These are phyloP conservation scores for Ilyonectria robusta DNA, from an alignment of 2,329 filamentous ascomycete species.

Conservation along the genomic window DNA sequence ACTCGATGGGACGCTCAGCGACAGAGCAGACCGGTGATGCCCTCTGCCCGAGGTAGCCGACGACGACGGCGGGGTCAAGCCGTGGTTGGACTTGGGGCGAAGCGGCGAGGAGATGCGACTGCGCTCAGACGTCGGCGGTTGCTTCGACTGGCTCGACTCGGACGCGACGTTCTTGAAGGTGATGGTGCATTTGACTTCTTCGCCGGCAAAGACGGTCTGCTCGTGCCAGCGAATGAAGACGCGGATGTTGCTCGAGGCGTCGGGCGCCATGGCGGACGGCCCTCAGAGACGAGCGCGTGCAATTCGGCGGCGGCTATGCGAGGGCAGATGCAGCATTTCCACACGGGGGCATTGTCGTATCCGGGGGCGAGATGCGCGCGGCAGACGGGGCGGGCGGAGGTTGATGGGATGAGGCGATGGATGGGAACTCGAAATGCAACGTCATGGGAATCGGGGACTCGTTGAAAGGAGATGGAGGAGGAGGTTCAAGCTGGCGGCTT, in stretches of 20 bases:
- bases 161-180: constrained; percentile 90
- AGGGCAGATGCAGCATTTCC: constrained; percentile 51
- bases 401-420: constrained; percentile 34
- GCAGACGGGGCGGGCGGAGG: constrained; percentile 5
- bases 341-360: constrained; percentile 39
- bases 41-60: constrained; percentile 61
- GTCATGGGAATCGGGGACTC: constrained; percentile 42
- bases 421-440: constrained; percentile 42
- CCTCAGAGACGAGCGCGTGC: constrained; percentile 51
- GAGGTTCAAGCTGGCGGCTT: constrained; percentile 46
- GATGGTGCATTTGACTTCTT: constrained; percentile 95
- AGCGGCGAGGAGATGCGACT: constrained; percentile 61
- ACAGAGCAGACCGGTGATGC: constrained; percentile 76
- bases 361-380: constrained; percentile 16
- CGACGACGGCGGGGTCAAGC: constrained; percentile 62
- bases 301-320: constrained; percentile 43
- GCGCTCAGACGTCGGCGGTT: constrained; percentile 47
- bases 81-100: constrained; percentile 59
- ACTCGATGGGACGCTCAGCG: constrained; percentile 68
- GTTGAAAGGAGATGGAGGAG: constrained; percentile 49
- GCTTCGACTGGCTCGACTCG: constrained; percentile 53
- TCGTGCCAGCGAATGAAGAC: constrained; percentile 97
- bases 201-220: constrained; percentile 94
- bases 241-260: constrained; percentile 79
- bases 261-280: constrained; percentile 62